Evolutionary conservation across 164 flowering plant species (phyloP), one percentile per base, ranked within the genome.

Genomic region (Dillenia turbinata): DNA sequence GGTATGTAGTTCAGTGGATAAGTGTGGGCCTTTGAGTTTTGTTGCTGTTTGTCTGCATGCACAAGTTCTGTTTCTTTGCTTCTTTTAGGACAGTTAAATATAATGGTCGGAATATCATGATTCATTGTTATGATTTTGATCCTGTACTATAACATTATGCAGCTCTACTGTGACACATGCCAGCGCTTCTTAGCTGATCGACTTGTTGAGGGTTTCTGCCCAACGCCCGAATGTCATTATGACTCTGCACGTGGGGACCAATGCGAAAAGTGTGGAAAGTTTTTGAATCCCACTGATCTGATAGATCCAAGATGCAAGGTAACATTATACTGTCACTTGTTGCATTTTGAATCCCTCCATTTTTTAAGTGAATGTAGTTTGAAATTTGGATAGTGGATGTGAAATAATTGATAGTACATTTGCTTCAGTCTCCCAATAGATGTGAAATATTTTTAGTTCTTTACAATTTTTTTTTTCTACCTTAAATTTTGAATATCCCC

Each of bases 201-300:
- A 40, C 85, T 89, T 54, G 99, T 91, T 66, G 99, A 94, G 74
- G 99, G 99, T 26, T 67, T 60, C 56, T 94, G 99, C 67, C 99
- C 99, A 9, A 75, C 79, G 43, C 75, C 57, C 66, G 84, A 75
- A 50, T 94, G 98, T 65, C 73, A 78, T 65, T 83, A 94, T 76
- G 89, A 84, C 8, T 85, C 96, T 75, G 98, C 98, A 44, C 75
- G 97, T 61, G 98, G 98, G 10, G 98, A 94, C 73, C 97, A 94
- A 60, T 91, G 99, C 73, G 97, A 91, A 70, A 85, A 86, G 9
- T 94, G 99, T 64, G 88, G 90, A 48, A 84, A 86, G 69, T 82
- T 93, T 44, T 71, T 93, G 72, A 89, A 91, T 82, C 96, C 99
- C 12, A 91, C 96, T 9, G 98, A 94, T 67, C 75, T 94, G 14